Conservation (phyloP, 2,329 filamentous ascomycete genomes). For the Pseudogymnoascus pannorum region DNA sequence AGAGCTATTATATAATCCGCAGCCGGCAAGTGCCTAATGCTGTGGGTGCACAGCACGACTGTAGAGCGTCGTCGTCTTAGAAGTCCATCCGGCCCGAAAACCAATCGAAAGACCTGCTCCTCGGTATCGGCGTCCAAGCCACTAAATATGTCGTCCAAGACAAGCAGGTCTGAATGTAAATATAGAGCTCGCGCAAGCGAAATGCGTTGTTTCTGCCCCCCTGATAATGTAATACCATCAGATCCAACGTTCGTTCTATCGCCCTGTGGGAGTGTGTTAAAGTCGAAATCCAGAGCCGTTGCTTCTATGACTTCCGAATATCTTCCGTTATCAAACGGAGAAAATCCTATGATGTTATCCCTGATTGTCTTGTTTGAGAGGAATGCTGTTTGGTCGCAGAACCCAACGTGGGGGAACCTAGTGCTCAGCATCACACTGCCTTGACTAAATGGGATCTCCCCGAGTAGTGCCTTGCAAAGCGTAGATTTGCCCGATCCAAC, state of each 20-base stretch:
- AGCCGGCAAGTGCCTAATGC: conserved; percentile 22
- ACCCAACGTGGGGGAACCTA: conserved; percentile 26
- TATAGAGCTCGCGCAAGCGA: conserved; percentile 18
- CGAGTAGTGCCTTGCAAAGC: conserved; percentile 29
- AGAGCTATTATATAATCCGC: conserved; percentile 32
- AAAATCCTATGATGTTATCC: conserved; percentile 32
- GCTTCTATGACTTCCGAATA: conserved; percentile 22
- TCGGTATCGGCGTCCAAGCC: conserved; percentile 22
- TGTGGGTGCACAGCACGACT: conserved; percentile 30
- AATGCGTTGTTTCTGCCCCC: conserved; percentile 17
- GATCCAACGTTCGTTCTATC: conserved; percentile 22
- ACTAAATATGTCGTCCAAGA: conserved; percentile 23
- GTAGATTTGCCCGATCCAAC: conserved; percentile 31
- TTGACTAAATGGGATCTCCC: conserved; percentile 26
- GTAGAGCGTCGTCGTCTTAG: conserved; percentile 25
- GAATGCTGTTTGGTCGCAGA: conserved; percentile 38
- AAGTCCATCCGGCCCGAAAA: conserved; percentile 15
- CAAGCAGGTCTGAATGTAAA: conserved; percentile 8
- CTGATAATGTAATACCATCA: conserved; percentile 15
- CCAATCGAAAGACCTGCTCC: conserved; percentile 14
- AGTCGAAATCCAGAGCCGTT: conserved; percentile 19
- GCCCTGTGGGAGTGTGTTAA: conserved; percentile 18
- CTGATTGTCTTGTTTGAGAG: conserved; percentile 34
- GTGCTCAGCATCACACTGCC: conserved; percentile 20
- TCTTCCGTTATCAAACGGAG: conserved; percentile 21